A percentile compares a stretch with the other conserved stretches of the same genome.
Evolutionary conservation across 1,284 basidiomycete species (phyloP).

Genomic region (Ustilago hordei): DNA sequence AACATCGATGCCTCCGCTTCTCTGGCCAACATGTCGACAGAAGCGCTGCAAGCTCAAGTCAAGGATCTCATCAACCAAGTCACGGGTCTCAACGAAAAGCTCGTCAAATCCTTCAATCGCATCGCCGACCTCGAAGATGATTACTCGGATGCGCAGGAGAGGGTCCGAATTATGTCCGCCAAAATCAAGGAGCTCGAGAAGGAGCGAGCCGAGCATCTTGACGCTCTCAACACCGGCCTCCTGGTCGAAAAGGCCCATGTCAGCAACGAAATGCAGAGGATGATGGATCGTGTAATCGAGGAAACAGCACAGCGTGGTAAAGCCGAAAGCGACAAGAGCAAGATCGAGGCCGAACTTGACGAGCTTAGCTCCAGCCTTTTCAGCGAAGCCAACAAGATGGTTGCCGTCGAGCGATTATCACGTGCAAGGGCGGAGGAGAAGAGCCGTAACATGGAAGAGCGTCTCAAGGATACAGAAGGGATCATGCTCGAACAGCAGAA

Average conservation of each 20-base stretch:
- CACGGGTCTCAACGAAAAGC: slow-evolving; percentile 87
- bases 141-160: slow-evolving; percentile 79
- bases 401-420: slow-evolving; percentile 86
- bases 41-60: slow-evolving; percentile 81
- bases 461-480: slow-evolving; percentile 85
- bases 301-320: slow-evolving; percentile 90
- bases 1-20: slow-evolving; percentile 8
- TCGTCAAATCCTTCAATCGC: slow-evolving; percentile 89
- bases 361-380: slow-evolving; percentile 84
- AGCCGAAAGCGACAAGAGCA: slow-evolving; percentile 79
- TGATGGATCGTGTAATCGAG: slow-evolving; percentile 94
- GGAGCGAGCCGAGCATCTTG: slow-evolving; percentile 71
- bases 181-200: slow-evolving; percentile 73
- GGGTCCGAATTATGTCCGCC: slow-evolving; percentile 73
- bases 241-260: slow-evolving; percentile 91
- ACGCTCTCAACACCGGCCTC: slow-evolving; percentile 77
- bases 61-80: slow-evolving; percentile 89
- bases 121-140: slow-evolving; percentile 94
- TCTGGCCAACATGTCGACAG: slow-evolving; percentile 14
- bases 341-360: slow-evolving; percentile 76
- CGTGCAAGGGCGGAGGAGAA: slow-evolving; percentile 84
- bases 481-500: slow-evolving; percentile 67
- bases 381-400: slow-evolving; percentile 72
- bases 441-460: slow-evolving; percentile 81
- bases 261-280: slow-evolving; percentile 86